Evolutionary conservation across 306 rosid species (phyloP).

Genomic region (Rubus parviflorus): DNA sequence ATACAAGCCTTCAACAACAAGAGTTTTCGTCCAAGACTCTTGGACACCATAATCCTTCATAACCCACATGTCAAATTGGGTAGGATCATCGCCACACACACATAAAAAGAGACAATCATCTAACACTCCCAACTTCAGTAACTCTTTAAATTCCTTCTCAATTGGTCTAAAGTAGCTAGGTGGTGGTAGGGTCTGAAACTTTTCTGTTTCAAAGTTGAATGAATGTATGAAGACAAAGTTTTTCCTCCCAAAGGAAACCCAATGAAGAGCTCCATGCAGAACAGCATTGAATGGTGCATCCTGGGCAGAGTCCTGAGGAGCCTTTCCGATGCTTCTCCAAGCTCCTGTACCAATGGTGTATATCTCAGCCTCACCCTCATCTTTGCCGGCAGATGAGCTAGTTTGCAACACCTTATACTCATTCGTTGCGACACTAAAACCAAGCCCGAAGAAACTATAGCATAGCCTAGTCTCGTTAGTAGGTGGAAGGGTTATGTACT

Average conservation of each 20-base stretch:
- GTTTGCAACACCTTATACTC: constrained; percentile 7
- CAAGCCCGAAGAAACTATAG: neutral
- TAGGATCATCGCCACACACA: constrained; percentile 8
- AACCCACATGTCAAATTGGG: constrained; percentile 17
- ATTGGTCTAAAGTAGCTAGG: constrained; percentile 1
- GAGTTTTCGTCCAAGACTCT: constrained; percentile 22
- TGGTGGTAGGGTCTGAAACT: neutral
- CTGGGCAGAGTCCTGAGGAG: neutral
- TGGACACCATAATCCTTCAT: constrained; percentile 26
- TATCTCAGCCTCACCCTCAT: constrained; percentile 11
- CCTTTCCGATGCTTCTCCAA: constrained; percentile 17
- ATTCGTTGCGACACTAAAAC: neutral
- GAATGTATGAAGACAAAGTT: neutral
- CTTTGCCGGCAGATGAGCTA: no score
- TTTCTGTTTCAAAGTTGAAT: constrained; percentile 14
- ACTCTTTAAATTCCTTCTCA: neutral
- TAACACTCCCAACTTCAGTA: constrained; percentile 15
- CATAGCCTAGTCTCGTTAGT: no score
- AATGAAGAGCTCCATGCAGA: constrained; percentile 18
- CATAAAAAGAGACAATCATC: constrained; percentile 12
- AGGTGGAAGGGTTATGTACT: neutral
- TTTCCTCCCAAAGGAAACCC: neutral
- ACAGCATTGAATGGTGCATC: constrained; percentile 10
- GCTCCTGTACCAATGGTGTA: constrained; percentile 1
- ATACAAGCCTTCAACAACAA: constrained; percentile 14